A percentile compares a stretch with the other conserved stretches of the same genome.
Conservation (phyloP, 2,329 filamentous ascomycete genomes). For the Hysterium pulicare region DNA sequence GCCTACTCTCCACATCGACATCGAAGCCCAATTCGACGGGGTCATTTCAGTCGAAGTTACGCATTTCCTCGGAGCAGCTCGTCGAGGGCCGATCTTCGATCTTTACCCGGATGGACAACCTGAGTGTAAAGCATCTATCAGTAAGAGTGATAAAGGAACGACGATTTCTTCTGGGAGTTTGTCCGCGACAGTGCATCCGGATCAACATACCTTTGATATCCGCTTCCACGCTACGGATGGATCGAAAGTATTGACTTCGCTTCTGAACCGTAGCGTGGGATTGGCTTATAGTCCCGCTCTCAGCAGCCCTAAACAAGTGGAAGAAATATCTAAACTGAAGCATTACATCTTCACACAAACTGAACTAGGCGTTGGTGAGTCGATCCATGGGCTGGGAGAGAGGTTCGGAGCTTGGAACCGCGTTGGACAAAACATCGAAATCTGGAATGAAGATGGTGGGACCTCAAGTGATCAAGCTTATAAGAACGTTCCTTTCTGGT, state of each 20-base stretch:
- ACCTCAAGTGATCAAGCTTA: conserved; percentile 69
- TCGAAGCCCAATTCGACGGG: conserved; percentile 56
- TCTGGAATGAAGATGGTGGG: conserved; percentile 62
- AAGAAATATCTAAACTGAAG: conserved; percentile 46
- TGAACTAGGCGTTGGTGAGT: conserved; percentile 54
- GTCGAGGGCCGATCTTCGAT: conserved; percentile 56
- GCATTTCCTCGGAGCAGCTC: conserved; percentile 55
- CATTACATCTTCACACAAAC: conserved; percentile 48
- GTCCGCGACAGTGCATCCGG: conserved; percentile 50
- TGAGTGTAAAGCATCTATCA: conserved; percentile 32
- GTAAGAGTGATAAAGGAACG: conserved; percentile 44
- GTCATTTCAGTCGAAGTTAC: conserved; percentile 59
- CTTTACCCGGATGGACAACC: conserved; percentile 55
- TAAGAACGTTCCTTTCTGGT: conserved; percentile 68
- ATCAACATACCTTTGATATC: conserved; percentile 54
- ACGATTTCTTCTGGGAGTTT: conserved; percentile 52
- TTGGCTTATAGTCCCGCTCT: conserved; percentile 56
- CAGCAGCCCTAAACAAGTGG: conserved; percentile 51
- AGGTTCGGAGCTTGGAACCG: conserved; percentile 75
- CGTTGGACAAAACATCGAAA: conserved; percentile 65
- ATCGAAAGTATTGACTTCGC: conserved; percentile 52
- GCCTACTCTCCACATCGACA: conserved; percentile 54
- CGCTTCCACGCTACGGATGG: conserved; percentile 52
- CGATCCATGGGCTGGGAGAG: conserved; percentile 71
- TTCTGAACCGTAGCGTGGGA: conserved; percentile 55